phyloP scores from a whole-genome alignment of 176 grass and related monocot species.

The Avena atlantica region DNA sequence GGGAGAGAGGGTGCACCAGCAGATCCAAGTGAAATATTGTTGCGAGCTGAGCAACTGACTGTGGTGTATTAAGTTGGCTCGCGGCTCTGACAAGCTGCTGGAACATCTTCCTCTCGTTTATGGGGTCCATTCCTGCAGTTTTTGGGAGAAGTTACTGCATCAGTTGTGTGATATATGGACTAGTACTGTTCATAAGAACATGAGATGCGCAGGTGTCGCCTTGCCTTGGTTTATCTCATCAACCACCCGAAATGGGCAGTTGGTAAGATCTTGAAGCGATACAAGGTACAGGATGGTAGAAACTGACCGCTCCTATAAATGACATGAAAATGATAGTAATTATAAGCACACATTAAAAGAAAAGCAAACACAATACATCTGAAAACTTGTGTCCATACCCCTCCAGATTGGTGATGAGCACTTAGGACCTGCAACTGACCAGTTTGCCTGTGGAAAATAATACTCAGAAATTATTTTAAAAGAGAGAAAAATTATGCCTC shows the following conservation, averaged over 20 bases:
- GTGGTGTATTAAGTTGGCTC: constrained; percentile 88
- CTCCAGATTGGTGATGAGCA: constrained; percentile 95
- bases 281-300: constrained; percentile 97
- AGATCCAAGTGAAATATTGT: constrained; percentile 2
- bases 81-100: constrained; percentile 96
- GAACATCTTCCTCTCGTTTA: constrained; percentile 99
- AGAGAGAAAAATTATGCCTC: constrained; percentile 9
- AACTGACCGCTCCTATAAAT: constrained; percentile 84
- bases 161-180: neutral
- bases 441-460: constrained; percentile 77
- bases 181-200: neutral
- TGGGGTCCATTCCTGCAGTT: constrained; percentile 90
- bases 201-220: neutral
- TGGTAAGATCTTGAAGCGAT: constrained; percentile 97
- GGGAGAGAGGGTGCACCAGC: neutral
- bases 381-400: constrained; percentile 60
- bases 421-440: constrained; percentile 92
- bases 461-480: neutral
- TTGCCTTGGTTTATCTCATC: constrained; percentile 99
- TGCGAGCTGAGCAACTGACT: constrained; percentile 50
- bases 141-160: constrained; percentile 10
- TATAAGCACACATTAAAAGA: neutral
- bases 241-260: constrained; percentile 89
- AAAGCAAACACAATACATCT: neutral
- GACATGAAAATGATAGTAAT: constrained; percentile 23